Evolutionary conservation across 306 rosid species (phyloP).

Genomic region (Glycine soja): DNA sequence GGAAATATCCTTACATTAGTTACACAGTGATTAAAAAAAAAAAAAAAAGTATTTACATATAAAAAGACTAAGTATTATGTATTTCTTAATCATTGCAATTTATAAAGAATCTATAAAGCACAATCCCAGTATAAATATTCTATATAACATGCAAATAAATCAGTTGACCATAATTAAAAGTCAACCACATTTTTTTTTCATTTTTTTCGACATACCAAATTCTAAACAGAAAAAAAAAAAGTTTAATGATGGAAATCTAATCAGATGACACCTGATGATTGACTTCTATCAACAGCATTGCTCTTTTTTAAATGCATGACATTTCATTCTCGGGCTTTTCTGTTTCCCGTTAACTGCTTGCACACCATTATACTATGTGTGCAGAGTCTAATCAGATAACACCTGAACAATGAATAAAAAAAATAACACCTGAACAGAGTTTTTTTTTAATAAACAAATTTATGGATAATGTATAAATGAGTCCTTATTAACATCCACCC

Average conservation of each 20-base stretch:
- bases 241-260: conserved; percentile 35
- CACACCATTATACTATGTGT: conserved; percentile 22
- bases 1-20: background rate
- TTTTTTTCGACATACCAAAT: background rate
- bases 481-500: too few species aligned
- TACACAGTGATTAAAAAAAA: background rate
- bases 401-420: conserved; percentile 10
- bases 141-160: background rate
- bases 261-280: conserved; percentile 43
- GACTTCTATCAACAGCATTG: conserved; percentile 15
- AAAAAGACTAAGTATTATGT: background rate
- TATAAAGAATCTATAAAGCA: background rate
- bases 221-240: background rate
- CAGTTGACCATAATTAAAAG: background rate
- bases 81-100: background rate
- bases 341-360: conserved; percentile 20
- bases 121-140: background rate
- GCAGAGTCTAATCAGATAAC: conserved; percentile 48
- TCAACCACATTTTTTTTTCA: background rate
- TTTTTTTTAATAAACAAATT: too few species aligned
- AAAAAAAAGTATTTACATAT: background rate
- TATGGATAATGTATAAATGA: too few species aligned
- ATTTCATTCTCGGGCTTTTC: conserved; percentile 27
- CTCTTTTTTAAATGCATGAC: conserved; percentile 23
- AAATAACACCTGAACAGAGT: too few species aligned